Evolutionary conservation across 129 eudicot species (phyloP), one percentile per base, ranked within the genome.

Genomic region (Scalesia atractyloides): DNA sequence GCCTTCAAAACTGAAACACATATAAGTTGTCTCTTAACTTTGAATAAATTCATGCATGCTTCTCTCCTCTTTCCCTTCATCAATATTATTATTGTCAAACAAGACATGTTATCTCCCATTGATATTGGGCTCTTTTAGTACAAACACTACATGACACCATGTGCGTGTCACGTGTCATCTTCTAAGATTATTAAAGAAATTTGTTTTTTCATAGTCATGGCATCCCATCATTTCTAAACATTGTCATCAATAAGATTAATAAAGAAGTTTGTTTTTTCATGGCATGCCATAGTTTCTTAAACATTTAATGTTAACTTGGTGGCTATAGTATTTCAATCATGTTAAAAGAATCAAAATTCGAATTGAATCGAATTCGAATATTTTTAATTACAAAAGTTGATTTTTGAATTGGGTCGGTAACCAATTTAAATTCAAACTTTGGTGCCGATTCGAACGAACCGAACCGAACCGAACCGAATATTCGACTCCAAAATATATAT

Each of bases 31-130:
- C 75, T 9, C 69, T n/a, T 44, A 80, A 80, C 77, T 80, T 80
- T 80, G 36, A 68, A 73, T 84, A 84, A 46, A 76, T 76, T 80
- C 85, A 77, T 80, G 84, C 82, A 83, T 76, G 76, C 64, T 70
- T 79, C 60, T 52, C 52, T 44, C 33, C 66, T 60, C 73, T 64
- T 69, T 73, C 58, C 65, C 39, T 78, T 80, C 68, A 73, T 19
- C 61, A 59, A 72, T 46, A 72, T 57, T 65, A 72, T 57, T 65
- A 72, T 65, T 68, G 68, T 68, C 77, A 78, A 78, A 78, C 82
- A 78, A 19, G 9, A 24, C 77, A 78, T 78, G 82, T 78, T 71
- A 77, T 77, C 67, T n/a, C 15, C 48, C 72, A 70, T 54, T 64
- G 37, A 64, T 54, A 70, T 52, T 70, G 49, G 66, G 67, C 72